Base-by-base conservation (phyloP, 306 rosid genomes). In the Quercus parvula region DNA sequence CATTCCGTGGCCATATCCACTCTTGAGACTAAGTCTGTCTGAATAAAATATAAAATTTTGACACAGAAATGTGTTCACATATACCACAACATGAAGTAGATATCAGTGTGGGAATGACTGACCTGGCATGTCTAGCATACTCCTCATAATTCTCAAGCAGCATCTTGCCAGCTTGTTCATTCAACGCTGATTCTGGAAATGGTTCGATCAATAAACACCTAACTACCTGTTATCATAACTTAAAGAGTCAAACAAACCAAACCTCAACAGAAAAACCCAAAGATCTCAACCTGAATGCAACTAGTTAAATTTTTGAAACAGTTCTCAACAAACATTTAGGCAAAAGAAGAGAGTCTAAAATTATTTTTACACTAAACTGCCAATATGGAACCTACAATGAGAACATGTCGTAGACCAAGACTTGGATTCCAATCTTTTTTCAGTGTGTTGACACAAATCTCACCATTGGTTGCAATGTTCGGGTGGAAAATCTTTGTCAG, bases 171-270 rank as follows among this genome's bases (percentile, higher is more conserved):
- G 99, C 99, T 84, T 89, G 94, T 78, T 96, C 99, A 86, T 96
- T 96, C 87, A 96, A 86, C 27, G 99, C 97, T 69, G 99, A 96
- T 85, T 93, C 98, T 56, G 99, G 98, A 87, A 93, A 93, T 33
- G 99, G 99, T 82, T 96, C 99, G n/a, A 96, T 96, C 92, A 96
- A 89, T 56, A 96, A 79, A 87, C 99, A 96, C 85, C 99, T 91
- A 79, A 96, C 98, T 72, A 93, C 99, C 99, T 96, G 91, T 82
- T 77, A 58, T 64, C 67, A 66, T 62, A 70, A 33, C 51, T 33
- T 13, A 44, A 44, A 44, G 33, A 79, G 77, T 74, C 24, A 56
- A 52, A 44, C 67, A 15, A 52, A 78, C 56, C 59, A 73, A 59
- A 46, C 46, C 78, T 75, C 49, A 35, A 20, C 73, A 56, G 2